Conservation (phyloP, 495 filamentous ascomycete species). For the Xylaria flabelliformis region DNA sequence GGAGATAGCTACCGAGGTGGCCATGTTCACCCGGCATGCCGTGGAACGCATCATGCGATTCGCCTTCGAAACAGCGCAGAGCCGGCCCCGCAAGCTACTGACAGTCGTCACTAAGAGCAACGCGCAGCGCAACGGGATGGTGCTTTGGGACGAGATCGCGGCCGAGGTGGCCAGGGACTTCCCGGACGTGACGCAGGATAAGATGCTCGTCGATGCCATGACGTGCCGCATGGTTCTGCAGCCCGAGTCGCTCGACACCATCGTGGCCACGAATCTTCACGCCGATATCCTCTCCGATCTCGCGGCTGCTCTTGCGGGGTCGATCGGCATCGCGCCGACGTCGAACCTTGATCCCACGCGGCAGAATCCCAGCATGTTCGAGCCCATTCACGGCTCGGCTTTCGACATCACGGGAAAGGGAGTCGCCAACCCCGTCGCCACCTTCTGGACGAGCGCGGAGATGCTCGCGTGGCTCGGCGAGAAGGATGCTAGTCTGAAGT, state of each 20-base stretch:
- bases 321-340: slow-evolving; percentile 65
- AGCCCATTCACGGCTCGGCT: slow-evolving; percentile 71
- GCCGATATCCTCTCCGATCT: slow-evolving; percentile 64
- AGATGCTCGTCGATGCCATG: slow-evolving; percentile 67
- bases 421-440: slow-evolving; percentile 70
- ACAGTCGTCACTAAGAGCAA: slow-evolving; percentile 66
- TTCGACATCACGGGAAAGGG: slow-evolving; percentile 74
- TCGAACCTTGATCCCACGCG: slow-evolving; percentile 70
- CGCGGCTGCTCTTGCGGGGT: slow-evolving; percentile 62
- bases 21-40: slow-evolving; percentile 61
- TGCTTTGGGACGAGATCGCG: slow-evolving; percentile 65
- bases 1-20: slow-evolving; percentile 60
- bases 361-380: slow-evolving; percentile 67
- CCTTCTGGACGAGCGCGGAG: slow-evolving; percentile 72
- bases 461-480: slow-evolving; percentile 73
- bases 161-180: slow-evolving; percentile 54
- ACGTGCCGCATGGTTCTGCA: slow-evolving; percentile 62
- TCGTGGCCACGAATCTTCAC: slow-evolving; percentile 63
- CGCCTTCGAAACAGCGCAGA: slow-evolving; percentile 58
- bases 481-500: slow-evolving; percentile 57
- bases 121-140: slow-evolving; percentile 63
- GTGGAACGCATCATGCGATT: slow-evolving; percentile 63
- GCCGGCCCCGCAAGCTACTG: slow-evolving; percentile 55
- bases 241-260: slow-evolving; percentile 59
- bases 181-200: slow-evolving; percentile 60